Evolutionary conservation across 257 asterid genomes (phyloP).

Genomic region (Solanum rostratum): DNA sequence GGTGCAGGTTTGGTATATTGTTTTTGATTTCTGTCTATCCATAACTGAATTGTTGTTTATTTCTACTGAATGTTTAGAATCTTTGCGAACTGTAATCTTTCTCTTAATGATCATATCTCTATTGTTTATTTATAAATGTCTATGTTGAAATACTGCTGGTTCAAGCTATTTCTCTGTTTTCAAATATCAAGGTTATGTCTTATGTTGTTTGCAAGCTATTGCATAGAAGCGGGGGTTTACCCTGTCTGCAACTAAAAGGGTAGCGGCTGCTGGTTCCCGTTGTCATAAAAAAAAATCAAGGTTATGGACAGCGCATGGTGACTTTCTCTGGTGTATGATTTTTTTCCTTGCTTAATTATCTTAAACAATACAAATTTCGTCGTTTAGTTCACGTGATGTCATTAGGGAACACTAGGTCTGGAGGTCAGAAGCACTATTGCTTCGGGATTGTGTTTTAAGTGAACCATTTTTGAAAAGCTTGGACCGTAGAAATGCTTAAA

Average conservation of each 20-base stretch:
- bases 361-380: background rate
- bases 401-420: background rate
- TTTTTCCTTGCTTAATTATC: background rate
- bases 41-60: background rate
- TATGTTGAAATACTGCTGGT: background rate
- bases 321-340: background rate
- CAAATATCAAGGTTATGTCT: background rate
- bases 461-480: background rate
- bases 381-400: background rate
- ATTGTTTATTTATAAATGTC: background rate
- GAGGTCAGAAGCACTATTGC: background rate
- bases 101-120: background rate
- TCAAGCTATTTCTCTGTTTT: background rate
- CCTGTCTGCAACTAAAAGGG: too few species aligned
- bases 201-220: too few species aligned
- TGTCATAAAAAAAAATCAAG: background rate
- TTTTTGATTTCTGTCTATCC: background rate
- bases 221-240: too few species aligned
- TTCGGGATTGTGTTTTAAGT: background rate
- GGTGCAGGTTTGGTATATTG: constrained; percentile 64
- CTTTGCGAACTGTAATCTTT: background rate
- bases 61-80: background rate
- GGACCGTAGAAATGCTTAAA: background rate
- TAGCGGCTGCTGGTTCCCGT: too few species aligned
- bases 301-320: background rate